These are phyloP conservation scores for Sarocladium kiliense DNA, from an alignment of 2,329 filamentous ascomycete species.

Conservation along the genomic window DNA sequence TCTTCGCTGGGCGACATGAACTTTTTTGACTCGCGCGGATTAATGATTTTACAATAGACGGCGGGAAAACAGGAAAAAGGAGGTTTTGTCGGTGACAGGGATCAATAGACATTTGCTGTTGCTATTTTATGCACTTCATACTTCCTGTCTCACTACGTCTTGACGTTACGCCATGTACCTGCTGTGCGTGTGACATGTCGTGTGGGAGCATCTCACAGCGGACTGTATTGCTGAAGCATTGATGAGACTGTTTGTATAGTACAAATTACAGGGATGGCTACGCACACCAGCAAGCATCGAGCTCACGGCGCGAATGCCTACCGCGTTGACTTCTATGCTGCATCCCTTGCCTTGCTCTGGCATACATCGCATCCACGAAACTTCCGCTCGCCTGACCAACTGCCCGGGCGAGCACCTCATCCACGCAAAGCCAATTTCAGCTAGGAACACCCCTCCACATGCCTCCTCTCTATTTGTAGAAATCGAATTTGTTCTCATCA, in stretches of 20 bases:
- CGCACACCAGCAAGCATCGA: not conserved
- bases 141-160: too few species aligned
- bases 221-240: not conserved
- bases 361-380: too few species aligned
- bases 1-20: too few species aligned
- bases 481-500: conserved; percentile 76
- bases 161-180: too few species aligned
- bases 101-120: not conserved
- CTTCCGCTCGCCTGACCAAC: too few species aligned
- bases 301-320: not conserved
- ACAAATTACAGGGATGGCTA: not conserved
- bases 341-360: not conserved
- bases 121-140: not conserved
- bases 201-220: not conserved
- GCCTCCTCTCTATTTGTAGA: conserved; percentile 77
- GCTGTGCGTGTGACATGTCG: too few species aligned
- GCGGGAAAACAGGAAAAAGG: not conserved
- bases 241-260: not conserved
- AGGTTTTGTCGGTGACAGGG: not conserved
- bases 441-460: too few species aligned
- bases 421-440: too few species aligned
- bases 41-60: not conserved
- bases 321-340: not conserved
- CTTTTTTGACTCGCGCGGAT: not conserved
- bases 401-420: too few species aligned